These are phyloP conservation scores for Pharus latifolius DNA, from an alignment of 176 grass and related monocot genomes.

Conservation along the genomic window DNA sequence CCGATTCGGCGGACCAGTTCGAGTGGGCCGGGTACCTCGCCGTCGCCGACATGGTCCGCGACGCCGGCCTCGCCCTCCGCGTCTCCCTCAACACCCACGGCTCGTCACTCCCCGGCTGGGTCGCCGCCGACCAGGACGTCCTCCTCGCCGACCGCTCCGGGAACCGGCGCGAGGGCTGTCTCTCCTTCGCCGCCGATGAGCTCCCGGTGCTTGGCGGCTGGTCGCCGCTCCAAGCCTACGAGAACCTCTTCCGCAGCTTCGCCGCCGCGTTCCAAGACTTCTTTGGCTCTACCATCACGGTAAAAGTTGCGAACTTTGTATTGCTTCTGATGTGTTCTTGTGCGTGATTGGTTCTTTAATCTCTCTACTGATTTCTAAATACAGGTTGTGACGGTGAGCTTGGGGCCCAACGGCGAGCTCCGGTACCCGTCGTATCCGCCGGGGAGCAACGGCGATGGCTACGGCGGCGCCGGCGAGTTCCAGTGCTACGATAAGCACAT, in stretches of 20 bases:
- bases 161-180: constrained; percentile 7
- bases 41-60: constrained; percentile 35
- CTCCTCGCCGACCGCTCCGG: constrained; percentile 37
- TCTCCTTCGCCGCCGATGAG: constrained; percentile 46
- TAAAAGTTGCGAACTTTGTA: not conserved
- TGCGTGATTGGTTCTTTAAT: not conserved
- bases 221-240: constrained; percentile 38
- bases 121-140: constrained; percentile 21
- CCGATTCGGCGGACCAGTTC: not conserved
- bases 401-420: constrained; percentile 51
- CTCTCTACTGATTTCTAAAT: not conserved
- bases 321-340: not conserved
- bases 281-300: constrained; percentile 41
- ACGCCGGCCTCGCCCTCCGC: constrained; percentile 30
- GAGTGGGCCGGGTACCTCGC: constrained; percentile 33
- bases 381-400: constrained; percentile 43
- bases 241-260: constrained; percentile 40
- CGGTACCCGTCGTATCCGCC: constrained; percentile 41
- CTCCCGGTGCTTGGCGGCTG: constrained; percentile 27
- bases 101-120: constrained; percentile 5
- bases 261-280: constrained; percentile 25
- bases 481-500: constrained; percentile 62
- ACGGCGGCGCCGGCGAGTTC: constrained; percentile 45
- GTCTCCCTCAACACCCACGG: constrained; percentile 36
- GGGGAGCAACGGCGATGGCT: not conserved